Evolutionary conservation across 1,284 basidiomycete genomes (phyloP), one percentile per base, ranked within the genome.

Genomic region (Sanghuangporus sanghuang): DNA sequence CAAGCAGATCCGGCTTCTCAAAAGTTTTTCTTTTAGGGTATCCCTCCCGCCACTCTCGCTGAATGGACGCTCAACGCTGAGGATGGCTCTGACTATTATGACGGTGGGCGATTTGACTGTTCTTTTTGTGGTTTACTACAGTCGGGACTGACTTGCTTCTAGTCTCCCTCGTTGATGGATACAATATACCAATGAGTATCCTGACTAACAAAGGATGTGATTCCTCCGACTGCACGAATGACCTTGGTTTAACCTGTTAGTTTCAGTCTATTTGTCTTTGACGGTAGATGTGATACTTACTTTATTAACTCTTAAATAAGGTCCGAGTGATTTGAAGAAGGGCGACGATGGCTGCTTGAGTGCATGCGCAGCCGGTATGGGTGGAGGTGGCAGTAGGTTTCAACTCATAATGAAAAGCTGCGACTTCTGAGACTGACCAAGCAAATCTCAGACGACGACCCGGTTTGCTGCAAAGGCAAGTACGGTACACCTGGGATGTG

Each of bases 41-140:
- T 86, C 9, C 84, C 85, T 38, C 86, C 86, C 58, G 85, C 81
- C 5, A 79, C 80, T 12, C 73, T 86, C 18, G 85, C 84, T 4
- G 84, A 86, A 68, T 86, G 78, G 71, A 86, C 82, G 14, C 73
- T 87, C 6, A 63, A 69, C 61, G 76, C 66, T 4, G 72, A 66
- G 50, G 77, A 73, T 6, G 72, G 72, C 59, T 52, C 39, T 7
- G 82, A 84, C 67, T 81, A 71, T 63, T 83, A 82, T 65, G 83
- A 84, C 67, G 76, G 79, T 80, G 64, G 63, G 71, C 66, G 67
- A 49, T 35, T 54, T 62, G 2, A 21, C 7, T 35, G 53, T 52
- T 32, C 14, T 58, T 39, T 62, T 65, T 35, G 62, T 66, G 71
- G 69, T 46, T 72, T 40, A 73, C 75, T 57, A 76, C 16, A 63